Base-by-base conservation (phyloP, 495 filamentous ascomycete species). In the Penicillium goetzii region DNA sequence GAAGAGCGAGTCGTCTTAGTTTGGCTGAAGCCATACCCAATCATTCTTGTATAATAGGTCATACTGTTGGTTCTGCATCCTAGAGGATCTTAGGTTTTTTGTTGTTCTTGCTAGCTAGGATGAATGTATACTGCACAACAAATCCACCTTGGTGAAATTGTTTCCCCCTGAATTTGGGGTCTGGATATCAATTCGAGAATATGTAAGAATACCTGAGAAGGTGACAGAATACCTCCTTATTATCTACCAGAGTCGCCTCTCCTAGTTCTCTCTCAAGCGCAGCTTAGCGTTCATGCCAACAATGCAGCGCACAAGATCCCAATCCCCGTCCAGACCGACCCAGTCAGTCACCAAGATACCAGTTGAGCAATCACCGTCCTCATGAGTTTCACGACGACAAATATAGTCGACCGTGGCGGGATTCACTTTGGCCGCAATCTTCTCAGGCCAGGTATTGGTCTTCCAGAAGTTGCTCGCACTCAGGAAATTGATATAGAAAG, bases 381-480 rank as follows among this genome's bases (percentile, higher is more conserved):
- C 81, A 72, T 77, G 77, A 75, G 67, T 77, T 68, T 95, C 91
- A 17, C 80, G 83, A 68, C 85, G 76, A 66, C 92, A 95, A 47
- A 97, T 74, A 76, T 89, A 91, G 55, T 92, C 87, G 43, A 91
- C 83, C 30, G 91, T 83, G n/a, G 87, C 89, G n/a, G 95, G 91
- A 78, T 99, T 99, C 23, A 96, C 80, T 80, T 91, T 94, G 33
- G 86, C 87, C n/a, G 94, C 93, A 69, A 98, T 89, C 77, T 84
- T 90, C 72, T 97, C 94, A 10, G 95, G 95, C 95, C 95, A 99
- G 69, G 91, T 96, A 57, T 87, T 86, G 0, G 88, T 77, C 66
- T 89, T 93, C 87, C 92, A 99, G 81, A 99, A 97, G 77, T 96
- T 97, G 72, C 89, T 92, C 2, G 87, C 95, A 51, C 84, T 92